phyloP scores from a whole-genome alignment of 2,329 filamentous ascomycete genomes.

The Hypoxylon sp. region DNA sequence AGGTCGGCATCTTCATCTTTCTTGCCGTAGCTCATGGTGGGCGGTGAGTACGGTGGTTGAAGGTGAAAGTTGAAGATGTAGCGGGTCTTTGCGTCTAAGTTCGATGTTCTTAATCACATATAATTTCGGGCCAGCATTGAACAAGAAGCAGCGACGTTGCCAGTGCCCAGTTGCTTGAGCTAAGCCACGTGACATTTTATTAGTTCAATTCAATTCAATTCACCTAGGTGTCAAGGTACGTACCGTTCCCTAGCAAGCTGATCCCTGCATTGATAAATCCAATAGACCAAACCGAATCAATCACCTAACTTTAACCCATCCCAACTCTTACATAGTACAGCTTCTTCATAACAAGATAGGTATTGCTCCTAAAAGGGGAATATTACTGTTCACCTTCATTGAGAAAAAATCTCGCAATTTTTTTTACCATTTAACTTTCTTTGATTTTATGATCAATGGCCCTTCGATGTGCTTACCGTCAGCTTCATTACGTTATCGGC shows the following conservation, averaged over 20 bases:
- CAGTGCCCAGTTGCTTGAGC: conserved; percentile 34
- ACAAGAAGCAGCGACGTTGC: conserved; percentile 46
- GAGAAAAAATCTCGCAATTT: too few relatives aligned
- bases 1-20: conserved; percentile 98
- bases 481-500: conserved; percentile 68
- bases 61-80: conserved; percentile 44
- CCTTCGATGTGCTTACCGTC: conserved; percentile 57
- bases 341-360: too few relatives aligned
- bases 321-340: too few relatives aligned
- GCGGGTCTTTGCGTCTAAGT: conserved; percentile 34
- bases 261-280: too few relatives aligned
- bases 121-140: conserved; percentile 42
- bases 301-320: too few relatives aligned
- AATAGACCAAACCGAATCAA: too few relatives aligned
- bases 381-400: too few relatives aligned
- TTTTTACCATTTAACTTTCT: too few relatives aligned
- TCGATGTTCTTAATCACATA: conserved; percentile 24
- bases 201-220: too few relatives aligned
- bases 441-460: conserved; percentile 47
- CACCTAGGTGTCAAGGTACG: neutral
- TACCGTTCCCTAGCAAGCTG: too few relatives aligned
- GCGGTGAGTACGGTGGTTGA: conserved; percentile 45
- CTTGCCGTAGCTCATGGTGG: conserved; percentile 94
- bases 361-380: too few relatives aligned
- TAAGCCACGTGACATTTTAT: conserved; percentile 22